Evolutionary conservation across 2,329 filamentous ascomycete genomes (phyloP), one percentile per base, ranked within the genome.

Genomic region (Fusarium chuoi): DNA sequence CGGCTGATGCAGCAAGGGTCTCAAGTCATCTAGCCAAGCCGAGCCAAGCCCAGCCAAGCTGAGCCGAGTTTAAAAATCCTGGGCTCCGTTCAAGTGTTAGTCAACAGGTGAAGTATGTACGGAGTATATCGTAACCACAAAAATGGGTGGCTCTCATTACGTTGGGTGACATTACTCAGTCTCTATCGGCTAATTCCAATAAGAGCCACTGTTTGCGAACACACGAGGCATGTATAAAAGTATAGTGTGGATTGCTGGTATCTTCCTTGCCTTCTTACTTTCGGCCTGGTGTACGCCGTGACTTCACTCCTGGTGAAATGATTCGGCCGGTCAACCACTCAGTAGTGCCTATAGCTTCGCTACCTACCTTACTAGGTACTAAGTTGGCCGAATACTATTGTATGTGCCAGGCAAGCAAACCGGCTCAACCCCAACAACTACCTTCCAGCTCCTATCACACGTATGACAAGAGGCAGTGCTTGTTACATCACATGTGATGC

Each of bases 1-100:
- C 56, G 63, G 36, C 44, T 59, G 48, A 73, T 73, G 71, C 68
- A 66, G 42, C 71, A 71, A 74, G 71, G 70, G 54, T 73, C 42
- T 33, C 45, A 33, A 54, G 51, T 35, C 38, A 63, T 58, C 36
- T 24, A 58, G 62, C 69, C 68, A 64, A 67, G 68, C 45, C 48
- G 20, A 46, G 46, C 52, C 62, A 68, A 68, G 52, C 58, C 44
- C 58, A 55, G 55, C 52, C 49, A 59, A 54, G 33, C 36, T 49
- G 51, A 57, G n/a, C 36, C 18, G 51, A 65, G 45, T 49, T 52
- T 30, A 38, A 70, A 49, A 70, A 54, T 44, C 45, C n/a, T 54
- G 22, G n/a, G 20, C 26, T 24, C 24, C 38, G 18, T 24, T 45
- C 33, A 39, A 52, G 22, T 41, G 20, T 28, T 55, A 30, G 26